Conservation (phyloP, 345 rosid species). For the Salix udensis region DNA sequence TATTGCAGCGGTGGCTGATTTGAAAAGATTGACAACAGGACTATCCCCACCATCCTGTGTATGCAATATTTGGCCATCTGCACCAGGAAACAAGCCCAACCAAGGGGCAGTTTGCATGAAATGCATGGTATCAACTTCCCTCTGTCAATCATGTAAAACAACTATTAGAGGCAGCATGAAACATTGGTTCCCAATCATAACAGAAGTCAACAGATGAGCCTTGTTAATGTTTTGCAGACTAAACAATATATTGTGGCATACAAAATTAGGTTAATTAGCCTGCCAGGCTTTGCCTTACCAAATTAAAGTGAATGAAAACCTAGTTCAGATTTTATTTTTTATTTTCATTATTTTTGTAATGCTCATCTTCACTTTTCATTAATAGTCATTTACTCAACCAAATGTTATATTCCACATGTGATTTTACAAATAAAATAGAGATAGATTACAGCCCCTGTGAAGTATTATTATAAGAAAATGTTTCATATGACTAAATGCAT, state of each 20-base stretch:
- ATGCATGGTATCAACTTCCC: conserved; percentile 77
- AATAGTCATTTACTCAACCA: neutral
- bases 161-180: conserved; percentile 20
- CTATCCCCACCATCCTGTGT: conserved; percentile 82
- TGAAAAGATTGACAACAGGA: conserved; percentile 84
- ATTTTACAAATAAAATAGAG: neutral
- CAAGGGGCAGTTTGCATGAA: conserved; percentile 97
- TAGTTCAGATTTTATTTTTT: neutral
- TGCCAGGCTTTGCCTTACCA: neutral
- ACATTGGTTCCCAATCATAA: conserved; percentile 2
- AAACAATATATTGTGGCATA: conserved; percentile 7
- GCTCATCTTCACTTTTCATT: neutral
- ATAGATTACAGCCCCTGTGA: neutral
- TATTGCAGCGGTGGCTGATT: conserved; percentile 71
- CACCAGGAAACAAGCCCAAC: conserved; percentile 79
- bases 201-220: conserved; percentile 7
- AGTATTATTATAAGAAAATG: neutral
- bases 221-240: neutral
- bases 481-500: neutral
- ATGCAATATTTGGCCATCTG: conserved; percentile 81
- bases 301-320: neutral
- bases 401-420: neutral
- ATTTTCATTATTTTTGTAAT: neutral
- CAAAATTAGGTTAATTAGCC: neutral
- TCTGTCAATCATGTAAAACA: conserved; percentile 42